phyloP scores from a whole-genome alignment of 2,329 filamentous ascomycete species.

The Chaetomium strumarium region DNA sequence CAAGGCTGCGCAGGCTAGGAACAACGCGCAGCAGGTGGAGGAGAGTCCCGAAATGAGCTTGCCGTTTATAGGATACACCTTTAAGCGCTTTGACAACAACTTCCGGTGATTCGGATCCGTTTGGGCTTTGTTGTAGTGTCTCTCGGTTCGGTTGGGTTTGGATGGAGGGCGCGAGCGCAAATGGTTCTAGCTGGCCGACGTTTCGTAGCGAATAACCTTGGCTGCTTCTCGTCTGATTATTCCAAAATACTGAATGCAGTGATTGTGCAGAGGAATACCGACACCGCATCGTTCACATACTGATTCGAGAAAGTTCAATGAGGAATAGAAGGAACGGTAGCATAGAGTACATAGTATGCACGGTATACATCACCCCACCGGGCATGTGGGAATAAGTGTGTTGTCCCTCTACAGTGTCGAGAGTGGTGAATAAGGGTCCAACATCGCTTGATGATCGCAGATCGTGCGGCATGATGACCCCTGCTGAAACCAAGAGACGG shows the following conservation, averaged over 20 bases:
- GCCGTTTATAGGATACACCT: conserved; percentile 94
- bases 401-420: too few relatives aligned
- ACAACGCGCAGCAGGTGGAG: conserved; percentile 48
- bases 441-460: too few relatives aligned
- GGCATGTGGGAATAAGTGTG: too few relatives aligned
- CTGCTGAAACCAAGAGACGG: too few relatives aligned
- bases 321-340: not conserved
- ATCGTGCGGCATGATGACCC: too few relatives aligned
- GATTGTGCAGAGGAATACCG: not conserved
- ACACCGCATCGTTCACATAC: not conserved
- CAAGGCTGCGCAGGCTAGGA: conserved; percentile 72
- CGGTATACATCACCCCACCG: too few relatives aligned
- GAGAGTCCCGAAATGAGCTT: conserved; percentile 91
- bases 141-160: not conserved
- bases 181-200: not conserved
- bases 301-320: not conserved
- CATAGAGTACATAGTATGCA: too few relatives aligned
- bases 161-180: too few relatives aligned
- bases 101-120: conserved; percentile 43
- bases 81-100: conserved; percentile 87
- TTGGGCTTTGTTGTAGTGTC: not conserved
- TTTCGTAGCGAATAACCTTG: not conserved
- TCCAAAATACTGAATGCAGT: not conserved
- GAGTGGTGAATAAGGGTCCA: too few relatives aligned
- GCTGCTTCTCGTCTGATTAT: not conserved